Conservation (phyloP, 306 rosid species). For the Cucurbita ficifolia region DNA sequence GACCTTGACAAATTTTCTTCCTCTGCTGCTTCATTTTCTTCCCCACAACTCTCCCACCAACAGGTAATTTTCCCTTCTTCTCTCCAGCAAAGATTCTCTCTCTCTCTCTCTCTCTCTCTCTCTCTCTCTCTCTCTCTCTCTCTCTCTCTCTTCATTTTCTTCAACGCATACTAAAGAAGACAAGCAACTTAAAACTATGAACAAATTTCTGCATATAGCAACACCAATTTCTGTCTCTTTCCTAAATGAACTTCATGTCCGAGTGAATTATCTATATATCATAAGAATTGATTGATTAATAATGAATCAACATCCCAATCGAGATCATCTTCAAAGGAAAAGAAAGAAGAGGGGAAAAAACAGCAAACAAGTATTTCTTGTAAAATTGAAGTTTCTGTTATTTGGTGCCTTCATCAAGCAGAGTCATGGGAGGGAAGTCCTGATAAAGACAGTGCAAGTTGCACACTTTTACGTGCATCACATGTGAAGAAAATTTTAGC, state of each 20-base stretch:
- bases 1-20: constrained; percentile 14
- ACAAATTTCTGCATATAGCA: background rate
- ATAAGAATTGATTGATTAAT: background rate
- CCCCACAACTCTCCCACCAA: constrained; percentile 17
- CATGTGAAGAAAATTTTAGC: background rate
- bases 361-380: background rate
- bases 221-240: background rate
- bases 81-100: background rate
- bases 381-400: background rate
- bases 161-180: background rate
- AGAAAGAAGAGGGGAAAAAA: background rate
- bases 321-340: background rate
- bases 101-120: background rate
- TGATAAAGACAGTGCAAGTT: background rate
- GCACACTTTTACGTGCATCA: background rate
- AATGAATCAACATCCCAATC: background rate
- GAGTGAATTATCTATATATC: background rate
- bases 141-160: background rate
- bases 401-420: background rate
- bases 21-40: constrained; percentile 16
- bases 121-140: background rate
- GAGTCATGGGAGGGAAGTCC: background rate
- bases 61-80: constrained; percentile 16
- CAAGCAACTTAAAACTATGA: background rate
- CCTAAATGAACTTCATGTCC: background rate